A percentile compares a stretch with the other conserved stretches of the same genome.
Evolutionary conservation across 345 rosid genomes (phyloP).

Genomic region (Turnera subulata): DNA sequence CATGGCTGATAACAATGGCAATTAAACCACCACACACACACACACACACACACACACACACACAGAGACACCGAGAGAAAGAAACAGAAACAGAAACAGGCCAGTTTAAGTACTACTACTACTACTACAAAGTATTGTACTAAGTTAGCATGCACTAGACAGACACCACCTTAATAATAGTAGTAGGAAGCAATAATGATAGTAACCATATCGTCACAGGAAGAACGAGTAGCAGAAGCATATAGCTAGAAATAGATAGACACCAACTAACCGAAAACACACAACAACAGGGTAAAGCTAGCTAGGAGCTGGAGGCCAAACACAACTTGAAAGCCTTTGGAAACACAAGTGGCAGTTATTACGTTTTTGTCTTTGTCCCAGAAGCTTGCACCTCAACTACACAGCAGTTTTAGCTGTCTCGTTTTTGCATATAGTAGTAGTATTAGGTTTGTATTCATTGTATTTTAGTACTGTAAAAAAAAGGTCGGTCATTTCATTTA

Average conservation of each 20-base stretch:
- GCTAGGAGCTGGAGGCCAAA: no score
- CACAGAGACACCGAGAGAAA: not conserved
- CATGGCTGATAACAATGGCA: constrained; percentile 31
- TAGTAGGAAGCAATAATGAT: not conserved
- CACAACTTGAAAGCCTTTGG: not conserved
- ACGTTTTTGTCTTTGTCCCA: constrained; percentile 10
- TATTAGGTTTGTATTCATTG: no score
- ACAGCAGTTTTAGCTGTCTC: not conserved
- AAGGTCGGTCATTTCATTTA: no score
- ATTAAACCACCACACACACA: not conserved
- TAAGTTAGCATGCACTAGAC: not conserved
- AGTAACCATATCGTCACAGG: not conserved
- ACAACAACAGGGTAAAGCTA: no score
- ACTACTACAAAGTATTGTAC: not conserved
- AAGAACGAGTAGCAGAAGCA: not conserved
- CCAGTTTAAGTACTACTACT: not conserved
- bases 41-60: no score
- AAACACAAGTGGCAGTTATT: constrained; percentile 6
- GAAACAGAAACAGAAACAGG: not conserved
- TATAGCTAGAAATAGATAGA: not conserved
- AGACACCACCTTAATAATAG: not conserved
- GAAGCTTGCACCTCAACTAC: not conserved
- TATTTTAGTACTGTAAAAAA: no score
- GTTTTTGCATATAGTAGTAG: no score
- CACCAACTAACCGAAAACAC: not conserved